Percentiles rank a stretch among this genome's conserved stretches.
Evolutionary conservation across 2,329 filamentous ascomycete genomes (phyloP).

Genomic region (Colletotrichum neosansevieriae): DNA sequence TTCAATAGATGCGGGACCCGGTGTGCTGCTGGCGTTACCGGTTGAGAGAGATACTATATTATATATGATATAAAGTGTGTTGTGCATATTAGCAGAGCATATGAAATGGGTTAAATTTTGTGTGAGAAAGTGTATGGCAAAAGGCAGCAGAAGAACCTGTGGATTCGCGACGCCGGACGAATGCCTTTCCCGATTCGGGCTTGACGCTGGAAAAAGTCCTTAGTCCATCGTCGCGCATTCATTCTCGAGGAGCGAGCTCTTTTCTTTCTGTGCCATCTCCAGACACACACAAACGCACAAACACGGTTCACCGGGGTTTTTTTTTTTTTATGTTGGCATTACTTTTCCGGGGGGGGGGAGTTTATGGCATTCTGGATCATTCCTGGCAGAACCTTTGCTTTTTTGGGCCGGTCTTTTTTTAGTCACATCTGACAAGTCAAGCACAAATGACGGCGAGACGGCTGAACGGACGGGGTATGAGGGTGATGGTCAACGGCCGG

Average conservation of each 20-base stretch:
- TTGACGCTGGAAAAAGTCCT: neutral
- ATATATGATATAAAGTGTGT: no score
- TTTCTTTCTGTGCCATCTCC: neutral
- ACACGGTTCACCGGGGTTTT: neutral
- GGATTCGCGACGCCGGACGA: neutral
- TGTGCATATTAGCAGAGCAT: no score
- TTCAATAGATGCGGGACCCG: slow-evolving; percentile 7
- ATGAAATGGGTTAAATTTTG: no score
- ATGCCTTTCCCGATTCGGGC: slow-evolving; percentile 25
- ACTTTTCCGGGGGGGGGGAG: neutral
- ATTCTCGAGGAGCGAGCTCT: neutral
- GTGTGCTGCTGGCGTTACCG: neutral
- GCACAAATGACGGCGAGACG: slow-evolving; percentile 7
- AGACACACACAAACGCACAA: neutral
- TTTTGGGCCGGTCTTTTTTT: neutral
- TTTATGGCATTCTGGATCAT: no score
- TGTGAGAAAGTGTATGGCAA: no score
- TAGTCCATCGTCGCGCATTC: slow-evolving; percentile 27
- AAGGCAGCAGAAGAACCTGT: no score
- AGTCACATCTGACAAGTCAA: slow-evolving; percentile 2
- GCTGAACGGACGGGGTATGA: neutral
- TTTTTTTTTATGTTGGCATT: neutral
- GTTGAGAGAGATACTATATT: no score
- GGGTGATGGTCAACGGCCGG: neutral
- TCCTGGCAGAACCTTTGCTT: neutral